Percentiles rank a stretch among this genome's conserved stretches.
phyloP scores from a whole-genome alignment of 2,329 filamentous ascomycete genomes.

The Ceratocystiopsis sp. region DNA sequence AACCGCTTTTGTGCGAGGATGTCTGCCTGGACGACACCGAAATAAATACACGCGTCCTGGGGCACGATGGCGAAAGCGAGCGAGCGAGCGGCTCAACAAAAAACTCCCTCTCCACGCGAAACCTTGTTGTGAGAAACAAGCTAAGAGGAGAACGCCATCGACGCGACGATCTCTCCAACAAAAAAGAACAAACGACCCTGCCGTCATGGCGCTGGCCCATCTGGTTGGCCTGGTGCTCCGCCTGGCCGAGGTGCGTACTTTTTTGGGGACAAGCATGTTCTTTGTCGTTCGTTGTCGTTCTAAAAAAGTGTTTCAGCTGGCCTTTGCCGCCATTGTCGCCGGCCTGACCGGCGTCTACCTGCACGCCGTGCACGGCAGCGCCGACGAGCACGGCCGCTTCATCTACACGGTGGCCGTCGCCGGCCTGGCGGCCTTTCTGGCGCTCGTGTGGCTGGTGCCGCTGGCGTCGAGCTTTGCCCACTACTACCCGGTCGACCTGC shows the following conservation, averaged over 20 bases:
- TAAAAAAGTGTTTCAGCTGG: conserved; percentile 23
- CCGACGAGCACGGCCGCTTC: conserved; percentile 37
- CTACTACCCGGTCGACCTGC: conserved; percentile 54
- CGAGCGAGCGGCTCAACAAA: too few species aligned
- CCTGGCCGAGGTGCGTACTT: conserved; percentile 21
- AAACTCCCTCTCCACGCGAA: too few species aligned
- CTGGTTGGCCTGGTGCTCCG: conserved; percentile 40
- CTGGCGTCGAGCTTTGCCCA: conserved; percentile 49
- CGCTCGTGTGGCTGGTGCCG: conserved; percentile 56
- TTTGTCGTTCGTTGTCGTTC: too few species aligned
- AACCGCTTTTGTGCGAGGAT: too few species aligned
- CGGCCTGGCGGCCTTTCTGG: conserved; percentile 49
- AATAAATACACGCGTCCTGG: too few species aligned
- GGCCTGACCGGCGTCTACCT: conserved; percentile 54
- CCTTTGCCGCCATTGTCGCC: conserved; percentile 54
- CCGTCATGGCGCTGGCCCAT: conserved; percentile 32
- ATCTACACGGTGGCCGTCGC: conserved; percentile 63
- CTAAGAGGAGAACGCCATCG: too few species aligned
- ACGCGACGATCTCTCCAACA: not conserved
- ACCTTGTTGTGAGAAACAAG: not conserved
- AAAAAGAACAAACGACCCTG: conserved; percentile 1
- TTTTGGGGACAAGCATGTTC: not conserved
- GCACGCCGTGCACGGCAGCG: conserved; percentile 26
- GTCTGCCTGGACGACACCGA: too few species aligned
- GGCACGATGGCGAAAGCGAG: too few species aligned